phyloP scores from a whole-genome alignment of 129 eudicot genomes.

The Chrysanthemum seticuspe region DNA sequence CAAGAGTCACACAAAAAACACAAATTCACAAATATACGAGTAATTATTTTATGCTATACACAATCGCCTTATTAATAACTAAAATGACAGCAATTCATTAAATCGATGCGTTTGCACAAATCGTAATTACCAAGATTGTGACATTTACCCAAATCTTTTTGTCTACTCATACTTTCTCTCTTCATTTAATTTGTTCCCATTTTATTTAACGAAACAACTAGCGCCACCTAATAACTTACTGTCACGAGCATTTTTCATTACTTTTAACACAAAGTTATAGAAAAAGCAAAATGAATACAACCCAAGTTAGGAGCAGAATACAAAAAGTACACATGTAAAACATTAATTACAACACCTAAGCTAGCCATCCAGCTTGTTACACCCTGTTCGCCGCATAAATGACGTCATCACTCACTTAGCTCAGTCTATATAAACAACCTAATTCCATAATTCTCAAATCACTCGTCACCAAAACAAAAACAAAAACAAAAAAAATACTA shows the following conservation, averaged over 20 bases:
- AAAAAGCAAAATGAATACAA: not conserved
- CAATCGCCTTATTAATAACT: no score
- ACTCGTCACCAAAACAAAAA: slow-evolving; percentile 9
- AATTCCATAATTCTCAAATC: not conserved
- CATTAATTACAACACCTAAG: not conserved
- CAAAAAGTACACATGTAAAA: not conserved
- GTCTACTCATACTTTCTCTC: no score
- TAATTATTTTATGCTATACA: no score
- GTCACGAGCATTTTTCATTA: not conserved
- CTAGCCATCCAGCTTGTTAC: not conserved
- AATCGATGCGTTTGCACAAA: no score
- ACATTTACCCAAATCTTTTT: no score
- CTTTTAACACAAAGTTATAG: not conserved
- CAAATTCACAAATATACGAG: no score
- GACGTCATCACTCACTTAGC: not conserved
- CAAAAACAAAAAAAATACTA: no score
- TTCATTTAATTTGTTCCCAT: no score
- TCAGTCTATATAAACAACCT: slow-evolving; percentile 21
- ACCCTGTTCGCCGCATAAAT: slow-evolving; percentile 27
- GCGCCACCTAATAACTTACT: no score
- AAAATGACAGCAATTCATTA: no score
- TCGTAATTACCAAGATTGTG: no score
- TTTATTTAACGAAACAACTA: not conserved
- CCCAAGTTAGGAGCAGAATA: not conserved
- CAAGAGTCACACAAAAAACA: no score